These are phyloP conservation scores for Phytopythium vexans DNA, from an alignment of 352 stramenopile species.

Conservation along the genomic window DNA sequence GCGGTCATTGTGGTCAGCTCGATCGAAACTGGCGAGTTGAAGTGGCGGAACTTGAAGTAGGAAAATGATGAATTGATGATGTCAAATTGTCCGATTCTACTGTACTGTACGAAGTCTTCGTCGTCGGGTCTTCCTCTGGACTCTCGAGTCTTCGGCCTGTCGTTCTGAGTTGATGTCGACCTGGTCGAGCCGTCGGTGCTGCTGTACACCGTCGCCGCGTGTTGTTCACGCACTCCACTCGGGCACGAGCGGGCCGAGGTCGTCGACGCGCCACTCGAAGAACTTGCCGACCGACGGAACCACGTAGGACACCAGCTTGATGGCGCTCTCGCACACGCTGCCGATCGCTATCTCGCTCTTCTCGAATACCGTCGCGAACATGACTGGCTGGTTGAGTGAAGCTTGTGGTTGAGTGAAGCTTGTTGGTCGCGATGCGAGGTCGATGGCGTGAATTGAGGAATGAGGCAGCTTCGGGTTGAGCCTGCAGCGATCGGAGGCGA, in stretches of 20 bases:
- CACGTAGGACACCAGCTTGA: slow-evolving; percentile 5
- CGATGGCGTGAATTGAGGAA: not conserved
- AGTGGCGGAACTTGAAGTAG: too few relatives aligned
- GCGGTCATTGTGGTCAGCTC: too few relatives aligned
- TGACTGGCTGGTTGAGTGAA: slow-evolving; percentile 1
- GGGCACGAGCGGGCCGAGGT: slow-evolving; percentile 13
- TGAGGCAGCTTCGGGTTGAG: too few relatives aligned
- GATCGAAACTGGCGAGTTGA: too few relatives aligned
- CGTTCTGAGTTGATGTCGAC: too few relatives aligned
- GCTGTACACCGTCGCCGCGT: not conserved
- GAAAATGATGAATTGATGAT: too few relatives aligned
- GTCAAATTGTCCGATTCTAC: too few relatives aligned
- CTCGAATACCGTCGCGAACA: slow-evolving; percentile 3
- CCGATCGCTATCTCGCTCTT: slow-evolving; percentile 7
- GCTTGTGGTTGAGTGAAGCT: not conserved
- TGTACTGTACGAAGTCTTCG: too few relatives aligned
- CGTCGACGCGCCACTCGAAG: slow-evolving; percentile 8
- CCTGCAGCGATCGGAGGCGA: too few relatives aligned
- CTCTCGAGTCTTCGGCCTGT: too few relatives aligned
- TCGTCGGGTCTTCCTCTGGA: too few relatives aligned
- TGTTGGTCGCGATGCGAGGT: not conserved
- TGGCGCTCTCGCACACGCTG: slow-evolving; percentile 2
- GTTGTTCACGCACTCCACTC: slow-evolving; percentile 9
- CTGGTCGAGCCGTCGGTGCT: not conserved
- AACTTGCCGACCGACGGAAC: slow-evolving; percentile 2